phyloP scores from a whole-genome alignment of 441 rosid species.

The Mallotus japonicus region DNA sequence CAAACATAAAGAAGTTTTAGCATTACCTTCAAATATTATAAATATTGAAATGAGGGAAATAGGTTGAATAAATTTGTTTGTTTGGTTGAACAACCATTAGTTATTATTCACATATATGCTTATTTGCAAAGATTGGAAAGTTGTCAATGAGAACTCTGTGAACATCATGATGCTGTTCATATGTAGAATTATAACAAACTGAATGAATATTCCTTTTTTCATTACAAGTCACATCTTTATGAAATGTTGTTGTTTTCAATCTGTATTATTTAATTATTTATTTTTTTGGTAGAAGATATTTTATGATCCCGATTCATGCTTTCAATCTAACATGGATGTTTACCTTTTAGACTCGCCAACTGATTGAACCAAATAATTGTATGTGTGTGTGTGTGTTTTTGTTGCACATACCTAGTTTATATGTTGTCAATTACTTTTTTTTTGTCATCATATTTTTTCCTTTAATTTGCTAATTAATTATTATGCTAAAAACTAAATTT shows the following conservation, averaged over 20 bases:
- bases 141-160: neutral
- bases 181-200: neutral
- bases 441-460: too few relatives aligned
- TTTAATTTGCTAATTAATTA: too few relatives aligned
- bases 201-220: neutral
- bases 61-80: neutral
- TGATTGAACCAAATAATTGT: slow-evolving; percentile 78
- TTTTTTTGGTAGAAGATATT: neutral
- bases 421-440: too few relatives aligned
- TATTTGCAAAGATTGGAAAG: neutral
- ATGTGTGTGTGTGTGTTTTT: too few relatives aligned
- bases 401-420: too few relatives aligned
- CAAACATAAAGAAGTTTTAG: too few relatives aligned
- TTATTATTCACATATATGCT: neutral
- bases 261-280: neutral
- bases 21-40: neutral
- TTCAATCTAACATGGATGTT: slow-evolving; percentile 22
- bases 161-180: neutral
- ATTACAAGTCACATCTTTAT: too few relatives aligned
- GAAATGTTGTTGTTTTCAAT: neutral
- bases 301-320: neutral
- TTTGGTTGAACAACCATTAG: neutral
- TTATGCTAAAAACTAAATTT: too few relatives aligned
- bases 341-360: slow-evolving; percentile 70
- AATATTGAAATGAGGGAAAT: neutral